These are phyloP conservation scores for Zizania latifolia DNA, from an alignment of 176 grass and related monocot genomes.

Conservation along the genomic window DNA sequence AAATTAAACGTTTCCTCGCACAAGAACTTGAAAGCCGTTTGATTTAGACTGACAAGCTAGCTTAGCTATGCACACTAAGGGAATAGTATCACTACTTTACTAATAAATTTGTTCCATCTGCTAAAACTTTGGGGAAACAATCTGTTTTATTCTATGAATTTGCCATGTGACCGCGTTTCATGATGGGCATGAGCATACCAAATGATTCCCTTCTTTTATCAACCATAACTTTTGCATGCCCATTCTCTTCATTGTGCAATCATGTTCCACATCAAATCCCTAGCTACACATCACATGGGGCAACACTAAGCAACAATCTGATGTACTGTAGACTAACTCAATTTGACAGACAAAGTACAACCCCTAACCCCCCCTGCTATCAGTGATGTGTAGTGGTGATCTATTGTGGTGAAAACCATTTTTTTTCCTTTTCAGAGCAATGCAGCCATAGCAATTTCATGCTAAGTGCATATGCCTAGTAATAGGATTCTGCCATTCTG, in stretches of 20 bases:
- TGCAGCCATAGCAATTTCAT: background rate
- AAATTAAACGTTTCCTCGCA: background rate
- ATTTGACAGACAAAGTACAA: constrained; percentile 22
- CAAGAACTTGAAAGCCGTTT: background rate
- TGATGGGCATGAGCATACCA: constrained; percentile 24
- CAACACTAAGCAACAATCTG: constrained; percentile 37
- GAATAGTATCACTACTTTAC: background rate
- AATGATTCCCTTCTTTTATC: constrained; percentile 40
- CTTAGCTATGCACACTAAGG: background rate
- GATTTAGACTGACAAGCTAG: background rate
- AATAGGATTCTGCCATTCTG: constrained; percentile 22
- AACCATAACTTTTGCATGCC: constrained; percentile 20
- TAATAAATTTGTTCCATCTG: background rate
- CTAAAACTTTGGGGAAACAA: constrained; percentile 15
- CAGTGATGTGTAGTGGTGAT: background rate
- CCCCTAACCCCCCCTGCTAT: background rate
- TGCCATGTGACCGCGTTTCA: constrained; percentile 35
- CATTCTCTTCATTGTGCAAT: constrained; percentile 46
- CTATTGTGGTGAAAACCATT: background rate
- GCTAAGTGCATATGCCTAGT: background rate
- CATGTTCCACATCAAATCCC: constrained; percentile 27
- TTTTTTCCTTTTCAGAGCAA: background rate
- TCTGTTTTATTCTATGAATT: background rate
- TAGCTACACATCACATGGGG: constrained; percentile 29
- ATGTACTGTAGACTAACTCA: constrained; percentile 16